Evolutionary conservation across 163 green algal genomes (phyloP), one percentile per base, ranked within the genome.

Genomic region (Chlamydomonas reinhardtii): DNA sequence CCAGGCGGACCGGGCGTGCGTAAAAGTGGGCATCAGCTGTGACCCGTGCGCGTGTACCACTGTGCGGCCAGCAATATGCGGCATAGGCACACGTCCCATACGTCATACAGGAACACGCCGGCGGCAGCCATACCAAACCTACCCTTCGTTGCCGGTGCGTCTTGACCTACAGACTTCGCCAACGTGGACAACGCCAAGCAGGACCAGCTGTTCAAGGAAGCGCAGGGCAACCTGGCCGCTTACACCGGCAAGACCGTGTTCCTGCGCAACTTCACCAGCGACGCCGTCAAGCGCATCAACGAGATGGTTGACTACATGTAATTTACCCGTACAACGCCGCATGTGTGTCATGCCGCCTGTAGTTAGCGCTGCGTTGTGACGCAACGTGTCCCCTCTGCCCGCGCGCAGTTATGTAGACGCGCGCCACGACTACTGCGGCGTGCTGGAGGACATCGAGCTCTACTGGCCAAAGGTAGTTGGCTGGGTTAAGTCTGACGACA

Each of bases 401-500:
- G 8, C 8, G 39, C 20, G 24, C n/a, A 34, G 25, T 2, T 79
- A 79, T 16, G 73, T 79, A 8, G 73, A 79, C n/a, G 73, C 73
- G 19, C 73, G 73, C 27, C 73, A 79, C 39, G 73, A 79, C 48
- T 79, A 79, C 43, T 79, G 73, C 43, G 73, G 73, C 39, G 37
- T 61, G 20, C 64, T 24, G 43, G 35, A 79, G 48, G 73, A 79
- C 43, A 27, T 79, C 3, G 14, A 62, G 73, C 48, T 79, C 4
- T 79, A 79, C 73, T 79, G 73, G 59, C 59, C 59, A 19, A 66
- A 66, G 59, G 59, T 66, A 65, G 22, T 11, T 54, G 43, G 43
- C 6, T 19, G 48, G 11, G 48, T 12, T 56, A n/a, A n/a, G n/a
- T n/a, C n/a, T n/a, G n/a, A n/a, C n/a, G 39, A 48, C 39, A 8